Conservation (phyloP, 495 filamentous ascomycete genomes). For the Xylaria longipes region DNA sequence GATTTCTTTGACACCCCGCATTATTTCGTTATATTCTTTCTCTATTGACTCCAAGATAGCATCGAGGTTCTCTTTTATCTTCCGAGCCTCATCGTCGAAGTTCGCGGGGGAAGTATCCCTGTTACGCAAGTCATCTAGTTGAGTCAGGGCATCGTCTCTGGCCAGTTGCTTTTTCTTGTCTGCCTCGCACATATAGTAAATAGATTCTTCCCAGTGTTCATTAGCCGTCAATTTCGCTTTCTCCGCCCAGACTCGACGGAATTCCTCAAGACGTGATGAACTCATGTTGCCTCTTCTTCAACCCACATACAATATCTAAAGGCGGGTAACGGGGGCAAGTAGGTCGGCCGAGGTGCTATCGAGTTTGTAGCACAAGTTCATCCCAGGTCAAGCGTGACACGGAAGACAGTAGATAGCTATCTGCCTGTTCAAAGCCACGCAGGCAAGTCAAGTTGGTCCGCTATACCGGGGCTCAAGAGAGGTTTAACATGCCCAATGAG, state of each 20-base stretch:
- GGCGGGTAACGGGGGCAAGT: not conserved
- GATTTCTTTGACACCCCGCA: not conserved
- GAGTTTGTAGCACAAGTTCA: conserved; percentile 6
- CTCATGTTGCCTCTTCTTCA: conserved; percentile 4
- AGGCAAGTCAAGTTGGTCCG: not conserved
- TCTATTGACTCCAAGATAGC: not conserved
- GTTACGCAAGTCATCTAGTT: not conserved
- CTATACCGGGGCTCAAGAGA: not conserved
- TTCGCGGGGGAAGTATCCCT: not conserved
- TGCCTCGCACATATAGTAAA: not conserved
- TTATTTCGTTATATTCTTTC: not conserved
- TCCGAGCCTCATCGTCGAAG: not conserved
- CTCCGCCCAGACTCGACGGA: conserved; percentile 6
- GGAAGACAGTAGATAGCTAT: not conserved
- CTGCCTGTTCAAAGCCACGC: not conserved
- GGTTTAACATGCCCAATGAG: not conserved
- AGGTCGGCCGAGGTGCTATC: not conserved
- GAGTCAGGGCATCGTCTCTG: not conserved
- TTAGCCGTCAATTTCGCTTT: not conserved
- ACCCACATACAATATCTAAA: not conserved
- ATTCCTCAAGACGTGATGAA: conserved; percentile 2
- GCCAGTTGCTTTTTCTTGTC: not conserved
- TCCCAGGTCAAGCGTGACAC: not conserved
- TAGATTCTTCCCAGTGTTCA: conserved; percentile 9
- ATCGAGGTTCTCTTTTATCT: conserved; percentile 2